phyloP scores from a whole-genome alignment of 2,329 filamentous ascomycete species.

The Ceratocystis lukuohia region DNA sequence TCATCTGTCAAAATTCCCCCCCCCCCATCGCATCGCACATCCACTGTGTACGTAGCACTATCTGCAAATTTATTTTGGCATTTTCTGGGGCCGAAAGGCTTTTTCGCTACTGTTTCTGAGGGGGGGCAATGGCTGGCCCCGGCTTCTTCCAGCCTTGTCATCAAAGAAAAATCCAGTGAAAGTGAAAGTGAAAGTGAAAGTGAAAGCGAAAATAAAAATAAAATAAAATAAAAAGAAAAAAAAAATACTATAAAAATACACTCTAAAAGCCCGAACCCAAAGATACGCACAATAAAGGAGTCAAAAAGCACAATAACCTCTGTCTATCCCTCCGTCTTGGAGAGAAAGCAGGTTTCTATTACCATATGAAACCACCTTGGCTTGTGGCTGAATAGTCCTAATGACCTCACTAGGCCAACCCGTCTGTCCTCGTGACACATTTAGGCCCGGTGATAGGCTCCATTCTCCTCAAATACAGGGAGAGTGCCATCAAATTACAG shows the following conservation, averaged over 20 bases:
- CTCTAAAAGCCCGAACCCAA: not conserved
- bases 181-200: not conserved
- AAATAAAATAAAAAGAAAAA: not conserved
- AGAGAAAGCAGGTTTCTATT: not conserved
- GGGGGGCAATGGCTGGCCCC: not conserved
- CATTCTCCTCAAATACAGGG: not conserved
- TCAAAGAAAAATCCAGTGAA: not conserved
- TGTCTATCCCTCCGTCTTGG: not conserved
- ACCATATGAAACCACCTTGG: constrained; percentile 2
- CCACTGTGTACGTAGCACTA: not conserved
- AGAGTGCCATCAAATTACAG: not conserved
- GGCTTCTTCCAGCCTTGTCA: not conserved
- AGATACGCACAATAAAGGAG: too few species aligned
- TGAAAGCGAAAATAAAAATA: not conserved
- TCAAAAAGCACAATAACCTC: too few species aligned
- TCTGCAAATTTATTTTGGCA: not conserved
- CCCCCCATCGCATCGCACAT: too few species aligned
- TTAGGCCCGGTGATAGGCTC: not conserved
- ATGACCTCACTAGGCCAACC: not conserved
- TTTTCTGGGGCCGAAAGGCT: not conserved
- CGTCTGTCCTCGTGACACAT: not conserved
- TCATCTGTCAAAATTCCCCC: not conserved
- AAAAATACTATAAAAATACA: not conserved
- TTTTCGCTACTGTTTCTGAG: not conserved
- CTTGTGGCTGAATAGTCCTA: not conserved